Evolutionary conservation across 1,284 basidiomycete genomes (phyloP).

Genomic region (Pseudozyma flocculosa): DNA sequence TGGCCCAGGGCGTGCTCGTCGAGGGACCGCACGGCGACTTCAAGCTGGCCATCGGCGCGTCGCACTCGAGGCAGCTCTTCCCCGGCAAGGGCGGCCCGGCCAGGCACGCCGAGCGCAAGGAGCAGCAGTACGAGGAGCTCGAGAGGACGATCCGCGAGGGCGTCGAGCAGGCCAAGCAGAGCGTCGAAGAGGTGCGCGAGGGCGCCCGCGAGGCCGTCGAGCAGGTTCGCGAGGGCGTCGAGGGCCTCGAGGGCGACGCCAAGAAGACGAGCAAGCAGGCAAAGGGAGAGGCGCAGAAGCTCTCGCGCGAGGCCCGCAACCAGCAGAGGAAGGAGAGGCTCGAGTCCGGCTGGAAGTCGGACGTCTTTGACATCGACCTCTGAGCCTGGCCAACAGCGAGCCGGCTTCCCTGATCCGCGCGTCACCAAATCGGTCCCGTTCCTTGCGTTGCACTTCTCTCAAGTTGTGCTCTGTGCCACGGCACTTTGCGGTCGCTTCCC

Average conservation of each 20-base stretch:
- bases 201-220: slow-evolving; percentile 28
- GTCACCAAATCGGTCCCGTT: too few species aligned
- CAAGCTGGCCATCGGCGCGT: slow-evolving; percentile 61
- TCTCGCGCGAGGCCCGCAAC: slow-evolving; percentile 47
- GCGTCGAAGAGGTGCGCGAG: slow-evolving; percentile 13
- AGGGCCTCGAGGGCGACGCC: slow-evolving; percentile 35
- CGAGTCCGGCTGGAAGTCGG: slow-evolving; percentile 59
- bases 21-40: slow-evolving; percentile 60
- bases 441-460: too few species aligned
- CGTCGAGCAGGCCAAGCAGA: slow-evolving; percentile 10
- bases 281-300: slow-evolving; percentile 44
- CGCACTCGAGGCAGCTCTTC: slow-evolving; percentile 59
- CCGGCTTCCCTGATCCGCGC: background rate
- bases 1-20: slow-evolving; percentile 25
- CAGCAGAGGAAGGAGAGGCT: slow-evolving; percentile 56
- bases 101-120: slow-evolving; percentile 55
- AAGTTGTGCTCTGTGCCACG: too few species aligned
- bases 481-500: too few species aligned
- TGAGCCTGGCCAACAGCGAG: slow-evolving; percentile 2
- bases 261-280: slow-evolving; percentile 36
- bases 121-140: slow-evolving; percentile 55
- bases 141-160: slow-evolving; percentile 23
- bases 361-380: slow-evolving; percentile 57
- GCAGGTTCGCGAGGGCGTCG: slow-evolving; percentile 23
- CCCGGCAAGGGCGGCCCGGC: slow-evolving; percentile 54